Base-by-base conservation (phyloP, 345 rosid genomes). In the Leavenworthia alabamica region DNA sequence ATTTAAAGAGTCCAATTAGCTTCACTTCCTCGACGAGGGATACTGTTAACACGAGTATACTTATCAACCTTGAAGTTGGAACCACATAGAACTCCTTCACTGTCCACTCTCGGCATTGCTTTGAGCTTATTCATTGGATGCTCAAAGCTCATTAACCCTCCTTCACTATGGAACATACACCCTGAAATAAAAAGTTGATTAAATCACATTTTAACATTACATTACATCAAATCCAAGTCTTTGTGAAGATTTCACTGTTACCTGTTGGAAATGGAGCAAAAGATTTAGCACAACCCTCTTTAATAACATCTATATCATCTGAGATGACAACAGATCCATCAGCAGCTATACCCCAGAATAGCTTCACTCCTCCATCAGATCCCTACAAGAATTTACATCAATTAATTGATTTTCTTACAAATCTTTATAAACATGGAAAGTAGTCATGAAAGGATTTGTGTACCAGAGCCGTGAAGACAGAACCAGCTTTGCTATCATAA, bases 11-110 rank as follows among this genome's bases (percentile, higher is more conserved):
- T 73, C 96, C 98, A 92, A 60, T 93, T 82, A 28, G 88, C 78
- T 75, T 80, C 97, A 66, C 99, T 93, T 10, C 99, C 99, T 13
- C 87, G 80, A 13, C 97, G 83, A 13, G 99, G 97, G 65, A 93
- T 85, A 64, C 78, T 80, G 64, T 80, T 79, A 37, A 84, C 73
- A 60, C 88, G 86, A 0, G 86, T 60, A 61, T 80, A 84, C 27
- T 44, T 77, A 72, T 93, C 99, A 3, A 84, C 99, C 78, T 84
- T 93, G 79, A 93, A 93, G 69, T 79, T 87, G 8, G 99, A 79
- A 4, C 99, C 99, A 26, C 99, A 87, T 17, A 89, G 60, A 8
- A 73, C 89, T 3, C 99, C 99, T 35, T 93, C 99, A 19, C 99
- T 89, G 44, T 93, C 99, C 19, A 75, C 73, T 62, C 99, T 87